These are phyloP conservation scores for Beauveria asiatica DNA, from an alignment of 2,329 filamentous ascomycete species.

Conservation along the genomic window DNA sequence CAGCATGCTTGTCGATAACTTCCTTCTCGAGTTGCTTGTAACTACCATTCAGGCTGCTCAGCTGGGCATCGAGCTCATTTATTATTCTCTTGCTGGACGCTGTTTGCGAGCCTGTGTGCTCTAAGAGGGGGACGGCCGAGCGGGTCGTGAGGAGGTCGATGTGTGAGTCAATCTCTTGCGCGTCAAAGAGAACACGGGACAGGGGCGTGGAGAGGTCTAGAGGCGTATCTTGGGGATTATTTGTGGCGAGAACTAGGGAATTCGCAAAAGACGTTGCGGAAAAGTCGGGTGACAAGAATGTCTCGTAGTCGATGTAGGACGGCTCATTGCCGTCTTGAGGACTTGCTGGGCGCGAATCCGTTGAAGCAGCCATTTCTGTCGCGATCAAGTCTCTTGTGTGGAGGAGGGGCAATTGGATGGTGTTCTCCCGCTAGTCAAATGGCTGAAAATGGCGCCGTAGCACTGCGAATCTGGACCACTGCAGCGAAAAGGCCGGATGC, in stretches of 20 bases:
- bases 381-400: not conserved
- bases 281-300: slow-evolving; percentile 78
- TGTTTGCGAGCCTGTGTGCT: slow-evolving; percentile 67
- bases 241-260: slow-evolving; percentile 76
- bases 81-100: slow-evolving; percentile 65
- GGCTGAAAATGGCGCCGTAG: not conserved
- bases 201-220: slow-evolving; percentile 91
- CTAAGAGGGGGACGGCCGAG: slow-evolving; percentile 70
- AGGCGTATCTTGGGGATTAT: slow-evolving; percentile 82
- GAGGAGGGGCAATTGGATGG: not conserved
- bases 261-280: slow-evolving; percentile 79
- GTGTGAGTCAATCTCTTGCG: slow-evolving; percentile 93
- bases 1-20: slow-evolving; percentile 75
- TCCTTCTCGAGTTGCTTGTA: slow-evolving; percentile 81
- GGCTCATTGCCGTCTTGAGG: slow-evolving; percentile 44
- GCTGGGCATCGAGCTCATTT: slow-evolving; percentile 68
- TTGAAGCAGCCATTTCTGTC: not conserved
- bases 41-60: slow-evolving; percentile 71
- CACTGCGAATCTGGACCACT: not conserved
- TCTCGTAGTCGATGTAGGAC: slow-evolving; percentile 93
- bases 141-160: slow-evolving; percentile 85
- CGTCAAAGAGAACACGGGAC: slow-evolving; percentile 88
- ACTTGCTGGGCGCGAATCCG: slow-evolving; percentile 12
- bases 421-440: not conserved
- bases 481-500: not conserved